Percentiles rank a stretch among this genome's conserved stretches.
Conservation (phyloP, 192 early-diverging fungal genomes). For the Chytriomyces sp. region DNA sequence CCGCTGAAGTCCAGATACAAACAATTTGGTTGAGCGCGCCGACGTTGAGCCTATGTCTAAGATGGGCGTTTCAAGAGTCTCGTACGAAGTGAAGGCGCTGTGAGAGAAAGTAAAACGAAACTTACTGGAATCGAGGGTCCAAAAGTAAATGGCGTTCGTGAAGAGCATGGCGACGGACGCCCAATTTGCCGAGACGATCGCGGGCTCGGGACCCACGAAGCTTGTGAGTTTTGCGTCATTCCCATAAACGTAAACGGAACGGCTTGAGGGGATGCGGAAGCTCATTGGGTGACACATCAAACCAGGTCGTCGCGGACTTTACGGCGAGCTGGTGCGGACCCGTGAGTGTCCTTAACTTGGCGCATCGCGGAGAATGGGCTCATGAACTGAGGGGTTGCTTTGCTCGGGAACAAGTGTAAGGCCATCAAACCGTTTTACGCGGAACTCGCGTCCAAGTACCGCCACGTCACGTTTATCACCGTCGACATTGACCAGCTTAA, state of each 20-base stretch:
- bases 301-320: constrained; percentile 52
- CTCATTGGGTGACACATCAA: no score
- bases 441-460: constrained; percentile 26
- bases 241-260: no score
- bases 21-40: not conserved
- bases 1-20: not conserved
- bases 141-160: constrained; percentile 18
- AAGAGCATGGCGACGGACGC: constrained; percentile 22
- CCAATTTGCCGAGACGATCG: constrained; percentile 14
- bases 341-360: constrained; percentile 7
- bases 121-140: not conserved
- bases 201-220: constrained; percentile 15
- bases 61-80: not conserved
- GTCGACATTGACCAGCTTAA: constrained; percentile 56
- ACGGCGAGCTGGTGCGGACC: constrained; percentile 41
- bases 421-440: constrained; percentile 44
- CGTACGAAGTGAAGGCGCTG: not conserved
- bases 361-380: constrained; percentile 13
- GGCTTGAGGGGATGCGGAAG: no score
- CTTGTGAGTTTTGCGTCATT: constrained; percentile 17
- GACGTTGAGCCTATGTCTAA: not conserved
- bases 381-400: not conserved
- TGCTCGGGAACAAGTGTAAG: not conserved
- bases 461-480: constrained; percentile 44
- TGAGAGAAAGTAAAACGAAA: not conserved